Evolutionary conservation across 1,284 basidiomycete genomes (phyloP).

Genomic region (Ceratobasidium sp.): DNA sequence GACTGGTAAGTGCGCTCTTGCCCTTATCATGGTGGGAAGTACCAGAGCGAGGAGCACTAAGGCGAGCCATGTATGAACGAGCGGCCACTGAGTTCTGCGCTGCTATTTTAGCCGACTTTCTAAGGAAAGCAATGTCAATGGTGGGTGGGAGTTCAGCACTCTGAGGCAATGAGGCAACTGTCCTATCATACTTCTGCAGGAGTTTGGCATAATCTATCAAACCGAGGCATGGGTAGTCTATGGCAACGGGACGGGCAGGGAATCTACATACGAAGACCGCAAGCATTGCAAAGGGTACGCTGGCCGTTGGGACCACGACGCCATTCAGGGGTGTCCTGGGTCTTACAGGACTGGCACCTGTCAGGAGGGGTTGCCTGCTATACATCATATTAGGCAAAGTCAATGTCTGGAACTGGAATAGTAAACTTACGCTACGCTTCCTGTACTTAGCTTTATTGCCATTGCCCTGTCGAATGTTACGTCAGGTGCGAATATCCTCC

Average conservation of each 20-base stretch:
- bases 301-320: constrained; percentile 44
- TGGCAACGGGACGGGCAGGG: neutral
- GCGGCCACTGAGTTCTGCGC: constrained; percentile 26
- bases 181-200: constrained; percentile 37
- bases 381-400: neutral
- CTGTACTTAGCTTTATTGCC: constrained; percentile 42
- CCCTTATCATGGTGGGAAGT: no score
- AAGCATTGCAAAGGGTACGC: constrained; percentile 44
- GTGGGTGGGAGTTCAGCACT: constrained; percentile 11
- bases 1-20: neutral
- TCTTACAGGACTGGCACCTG: constrained; percentile 42
- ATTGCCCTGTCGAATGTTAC: neutral
- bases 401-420: neutral
- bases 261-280: constrained; percentile 43
- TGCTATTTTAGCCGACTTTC: constrained; percentile 27
- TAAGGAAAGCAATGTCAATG: constrained; percentile 28
- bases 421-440: constrained; percentile 42
- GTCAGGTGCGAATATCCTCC: constrained; percentile 37
- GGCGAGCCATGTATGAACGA: constrained; percentile 15
- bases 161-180: constrained; percentile 9
- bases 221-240: neutral
- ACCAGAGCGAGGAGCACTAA: neutral
- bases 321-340: constrained; percentile 45
- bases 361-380: constrained; percentile 41
- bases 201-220: constrained; percentile 44